Evolutionary conservation across 805 yeast genomes (phyloP).

Genomic region (Ogataea angusta): DNA sequence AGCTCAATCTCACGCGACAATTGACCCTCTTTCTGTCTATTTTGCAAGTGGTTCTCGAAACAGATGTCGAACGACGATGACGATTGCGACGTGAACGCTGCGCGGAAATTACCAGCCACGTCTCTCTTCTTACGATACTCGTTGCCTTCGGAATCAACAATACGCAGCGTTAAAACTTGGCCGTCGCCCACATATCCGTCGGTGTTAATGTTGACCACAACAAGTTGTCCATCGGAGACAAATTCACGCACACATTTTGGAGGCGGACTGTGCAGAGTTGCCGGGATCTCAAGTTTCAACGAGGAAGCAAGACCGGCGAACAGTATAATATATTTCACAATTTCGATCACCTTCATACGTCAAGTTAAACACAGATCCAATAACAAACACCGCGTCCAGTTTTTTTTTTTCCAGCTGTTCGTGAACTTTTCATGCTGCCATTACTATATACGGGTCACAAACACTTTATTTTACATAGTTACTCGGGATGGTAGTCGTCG

Average conservation of each 20-base stretch:
- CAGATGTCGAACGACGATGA: slow-evolving; percentile 89
- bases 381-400: slow-evolving; percentile 11
- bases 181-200: slow-evolving; percentile 84
- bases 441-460: slow-evolving; percentile 2
- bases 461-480: slow-evolving; percentile 1
- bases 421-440: slow-evolving; percentile 5
- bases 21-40: slow-evolving; percentile 38
- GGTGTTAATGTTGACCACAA: slow-evolving; percentile 76
- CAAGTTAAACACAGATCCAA: slow-evolving; percentile 7
- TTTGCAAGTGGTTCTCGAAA: slow-evolving; percentile 61
- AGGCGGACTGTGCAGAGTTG: slow-evolving; percentile 27
- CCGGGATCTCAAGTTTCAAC: slow-evolving; percentile 33
- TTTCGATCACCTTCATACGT: slow-evolving; percentile 5
- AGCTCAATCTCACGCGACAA: slow-evolving; percentile 73
- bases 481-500: slow-evolving; percentile 24
- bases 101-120: slow-evolving; percentile 65
- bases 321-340: slow-evolving; percentile 3
- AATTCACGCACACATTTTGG: slow-evolving; percentile 93
- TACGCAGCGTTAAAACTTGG: slow-evolving; percentile 64
- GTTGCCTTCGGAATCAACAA: slow-evolving; percentile 79
- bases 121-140: slow-evolving; percentile 78
- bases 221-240: slow-evolving; percentile 78
- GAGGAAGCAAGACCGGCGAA: slow-evolving; percentile 13
- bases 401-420: slow-evolving; percentile 4
- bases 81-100: slow-evolving; percentile 82